phyloP scores from a whole-genome alignment of 371 early-diverging fungal genomes.

The Dinochytrium kinnereticum region DNA sequence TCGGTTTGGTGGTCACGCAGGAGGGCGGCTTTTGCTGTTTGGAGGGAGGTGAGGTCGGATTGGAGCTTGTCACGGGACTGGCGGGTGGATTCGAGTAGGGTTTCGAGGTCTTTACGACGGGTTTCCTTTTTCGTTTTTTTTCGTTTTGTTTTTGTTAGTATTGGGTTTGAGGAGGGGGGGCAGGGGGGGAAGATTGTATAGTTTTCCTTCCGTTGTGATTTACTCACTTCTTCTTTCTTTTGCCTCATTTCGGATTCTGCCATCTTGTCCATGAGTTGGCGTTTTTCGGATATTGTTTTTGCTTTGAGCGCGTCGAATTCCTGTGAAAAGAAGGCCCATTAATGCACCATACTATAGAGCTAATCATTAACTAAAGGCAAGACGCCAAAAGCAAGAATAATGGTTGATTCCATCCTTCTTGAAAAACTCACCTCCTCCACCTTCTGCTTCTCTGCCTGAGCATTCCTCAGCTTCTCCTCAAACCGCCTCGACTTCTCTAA shows the following conservation, averaged over 20 bases:
- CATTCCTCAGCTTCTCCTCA: slow-evolving; percentile 37
- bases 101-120: slow-evolving; percentile 37
- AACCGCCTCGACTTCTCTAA: slow-evolving; percentile 25
- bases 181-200: background rate
- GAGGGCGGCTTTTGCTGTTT: slow-evolving; percentile 13
- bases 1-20: slow-evolving; percentile 40
- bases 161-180: too few relatives aligned
- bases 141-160: background rate
- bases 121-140: slow-evolving; percentile 36
- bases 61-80: slow-evolving; percentile 33
- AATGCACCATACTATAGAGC: too few relatives aligned
- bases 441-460: slow-evolving; percentile 29
- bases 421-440: slow-evolving; percentile 43
- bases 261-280: slow-evolving; percentile 36
- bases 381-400: too few relatives aligned
- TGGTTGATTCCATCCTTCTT: too few relatives aligned
- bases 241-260: slow-evolving; percentile 39
- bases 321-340: too few relatives aligned
- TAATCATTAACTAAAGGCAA: too few relatives aligned
- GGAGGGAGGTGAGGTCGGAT: slow-evolving; percentile 30
- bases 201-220: background rate
- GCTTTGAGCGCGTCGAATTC: slow-evolving; percentile 30
- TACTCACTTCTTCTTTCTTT: slow-evolving; percentile 45
- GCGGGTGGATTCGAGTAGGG: slow-evolving; percentile 23
- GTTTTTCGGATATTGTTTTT: slow-evolving; percentile 41